Evolutionary conservation across 768 basidiomycete genomes (phyloP).

Genomic region (Panaeolus papilionaceus): DNA sequence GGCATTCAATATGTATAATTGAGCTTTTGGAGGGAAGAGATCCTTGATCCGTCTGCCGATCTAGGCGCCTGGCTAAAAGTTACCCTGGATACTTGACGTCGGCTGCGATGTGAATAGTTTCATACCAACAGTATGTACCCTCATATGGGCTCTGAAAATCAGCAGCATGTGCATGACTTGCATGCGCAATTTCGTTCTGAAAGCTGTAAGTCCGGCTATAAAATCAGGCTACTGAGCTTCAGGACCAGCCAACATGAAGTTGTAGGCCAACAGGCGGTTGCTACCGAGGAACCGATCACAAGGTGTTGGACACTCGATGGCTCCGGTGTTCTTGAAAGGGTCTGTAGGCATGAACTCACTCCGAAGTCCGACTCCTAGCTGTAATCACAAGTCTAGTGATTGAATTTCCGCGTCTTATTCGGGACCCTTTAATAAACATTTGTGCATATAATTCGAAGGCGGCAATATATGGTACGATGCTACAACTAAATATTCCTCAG

Average conservation of each 20-base stretch:
- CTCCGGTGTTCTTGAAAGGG: neutral
- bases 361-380: neutral
- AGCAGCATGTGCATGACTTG: neutral
- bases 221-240: too few relatives aligned
- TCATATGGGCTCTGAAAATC: neutral
- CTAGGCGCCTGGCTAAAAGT: slow-evolving; percentile 12
- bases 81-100: slow-evolving; percentile 12
- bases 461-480: too few relatives aligned
- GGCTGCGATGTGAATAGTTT: neutral
- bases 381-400: neutral
- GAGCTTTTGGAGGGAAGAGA: neutral
- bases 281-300: neutral
- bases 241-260: too few relatives aligned
- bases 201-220: too few relatives aligned
- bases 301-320: neutral
- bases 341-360: neutral
- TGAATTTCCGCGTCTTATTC: neutral
- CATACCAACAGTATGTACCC: neutral
- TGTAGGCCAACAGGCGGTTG: neutral
- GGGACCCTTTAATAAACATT: neutral
- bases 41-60: slow-evolving; percentile 11
- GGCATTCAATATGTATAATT: slow-evolving; percentile 6
- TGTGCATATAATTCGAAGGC: neutral
- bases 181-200: neutral
- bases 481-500: too few relatives aligned